Conservation (phyloP, 2,329 filamentous ascomycete genomes). For the Chrysoporthe puriensis region DNA sequence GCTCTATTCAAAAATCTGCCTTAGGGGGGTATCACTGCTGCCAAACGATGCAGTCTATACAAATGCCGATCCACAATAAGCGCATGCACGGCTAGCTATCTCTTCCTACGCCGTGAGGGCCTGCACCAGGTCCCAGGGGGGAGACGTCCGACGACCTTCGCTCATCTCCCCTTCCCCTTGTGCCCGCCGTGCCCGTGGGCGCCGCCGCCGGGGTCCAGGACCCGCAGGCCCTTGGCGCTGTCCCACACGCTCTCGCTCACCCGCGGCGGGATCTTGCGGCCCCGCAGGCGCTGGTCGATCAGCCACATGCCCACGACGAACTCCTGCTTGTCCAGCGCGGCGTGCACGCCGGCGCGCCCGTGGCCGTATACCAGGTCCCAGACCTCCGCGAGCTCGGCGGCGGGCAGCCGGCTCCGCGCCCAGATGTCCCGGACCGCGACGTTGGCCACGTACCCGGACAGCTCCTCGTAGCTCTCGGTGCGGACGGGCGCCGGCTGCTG, state of each 20-base stretch:
- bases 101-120: neutral
- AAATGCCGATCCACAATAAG: slow-evolving; percentile 1
- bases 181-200: slow-evolving; percentile 3
- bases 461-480: slow-evolving; percentile 31
- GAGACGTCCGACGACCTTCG: neutral
- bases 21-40: slow-evolving; percentile 18
- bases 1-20: slow-evolving; percentile 2
- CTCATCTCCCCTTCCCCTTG: slow-evolving; percentile 30
- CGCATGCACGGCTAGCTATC: neutral
- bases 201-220: slow-evolving; percentile 35
- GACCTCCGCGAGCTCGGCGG: slow-evolving; percentile 71
- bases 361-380: slow-evolving; percentile 74
- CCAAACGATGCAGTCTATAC: slow-evolving; percentile 10
- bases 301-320: slow-evolving; percentile 86
- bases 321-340: slow-evolving; percentile 64
- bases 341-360: slow-evolving; percentile 44
- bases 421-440: slow-evolving; percentile 77
- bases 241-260: slow-evolving; percentile 78
- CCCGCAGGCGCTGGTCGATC: slow-evolving; percentile 78
- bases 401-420: slow-evolving; percentile 68
- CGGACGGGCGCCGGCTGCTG: slow-evolving; percentile 5
- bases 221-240: slow-evolving; percentile 59
- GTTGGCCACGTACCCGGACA: slow-evolving; percentile 62
- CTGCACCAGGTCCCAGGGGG: too few relatives aligned
- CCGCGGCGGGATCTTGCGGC: slow-evolving; percentile 73